Conservation (phyloP, 352 stramenopile genomes). For the Phytopythium oedochilum region DNA sequence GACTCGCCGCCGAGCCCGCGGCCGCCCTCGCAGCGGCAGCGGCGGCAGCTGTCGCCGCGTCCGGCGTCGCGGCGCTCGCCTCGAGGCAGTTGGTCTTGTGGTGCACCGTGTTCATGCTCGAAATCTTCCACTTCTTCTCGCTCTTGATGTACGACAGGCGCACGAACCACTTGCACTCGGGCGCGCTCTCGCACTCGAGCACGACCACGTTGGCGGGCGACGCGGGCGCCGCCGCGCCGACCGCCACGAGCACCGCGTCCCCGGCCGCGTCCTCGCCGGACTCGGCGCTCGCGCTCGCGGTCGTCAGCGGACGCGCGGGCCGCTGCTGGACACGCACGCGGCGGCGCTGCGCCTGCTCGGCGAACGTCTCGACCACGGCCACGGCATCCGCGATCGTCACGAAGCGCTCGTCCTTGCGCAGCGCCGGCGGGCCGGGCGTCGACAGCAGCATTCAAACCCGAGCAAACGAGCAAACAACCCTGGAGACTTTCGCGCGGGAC, state of each 20-base stretch:
- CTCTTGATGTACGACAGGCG: slow-evolving; percentile 53
- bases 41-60: slow-evolving; percentile 6
- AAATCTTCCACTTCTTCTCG: slow-evolving; percentile 72
- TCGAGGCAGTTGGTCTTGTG: slow-evolving; percentile 56
- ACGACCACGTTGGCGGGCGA: slow-evolving; percentile 35
- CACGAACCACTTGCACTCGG: slow-evolving; percentile 75
- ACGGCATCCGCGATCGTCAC: slow-evolving; percentile 58
- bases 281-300: not conserved
- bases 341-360: slow-evolving; percentile 46
- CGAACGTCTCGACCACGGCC: slow-evolving; percentile 55
- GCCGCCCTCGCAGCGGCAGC: not conserved
- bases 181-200: slow-evolving; percentile 59
- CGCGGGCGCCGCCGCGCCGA: not conserved
- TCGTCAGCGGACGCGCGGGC: not conserved
- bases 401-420: slow-evolving; percentile 63
- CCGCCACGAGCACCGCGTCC: not conserved
- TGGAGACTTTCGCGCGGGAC: slow-evolving; percentile 11
- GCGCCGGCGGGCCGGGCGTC: slow-evolving; percentile 5
- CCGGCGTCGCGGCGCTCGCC: not conserved
- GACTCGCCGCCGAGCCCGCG: not conserved
- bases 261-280: not conserved
- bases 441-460: not conserved
- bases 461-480: no score
- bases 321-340: slow-evolving; percentile 46
- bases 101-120: slow-evolving; percentile 60